Percentiles rank a stretch among this genome's conserved stretches.
Evolutionary conservation across 139 green algal genomes (phyloP).

Genomic region (Bryopsis sp.): DNA sequence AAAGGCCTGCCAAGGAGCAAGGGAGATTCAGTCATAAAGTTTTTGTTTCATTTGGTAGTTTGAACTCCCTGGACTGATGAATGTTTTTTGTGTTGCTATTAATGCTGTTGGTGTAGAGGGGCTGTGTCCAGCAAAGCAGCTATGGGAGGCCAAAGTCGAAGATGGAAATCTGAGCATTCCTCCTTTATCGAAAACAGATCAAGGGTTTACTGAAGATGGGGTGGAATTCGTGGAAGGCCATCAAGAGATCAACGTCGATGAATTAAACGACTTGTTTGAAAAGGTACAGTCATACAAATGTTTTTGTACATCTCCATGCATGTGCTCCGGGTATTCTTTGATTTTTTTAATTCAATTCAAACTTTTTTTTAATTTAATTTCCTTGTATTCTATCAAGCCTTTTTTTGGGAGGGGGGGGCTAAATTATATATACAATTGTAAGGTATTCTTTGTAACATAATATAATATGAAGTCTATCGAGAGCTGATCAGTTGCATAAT

Average conservation of each 20-base stretch:
- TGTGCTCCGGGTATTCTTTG: too few species aligned
- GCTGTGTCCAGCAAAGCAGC: too few species aligned
- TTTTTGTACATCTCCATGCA: too few species aligned
- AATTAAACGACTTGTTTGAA: slow-evolving; percentile 81
- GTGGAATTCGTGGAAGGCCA: slow-evolving; percentile 62
- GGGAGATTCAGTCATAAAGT: too few species aligned
- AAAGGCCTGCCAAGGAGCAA: too few species aligned
- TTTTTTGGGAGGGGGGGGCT: background rate
- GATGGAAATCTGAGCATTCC: too few species aligned
- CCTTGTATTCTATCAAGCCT: background rate
- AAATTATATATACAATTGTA: background rate
- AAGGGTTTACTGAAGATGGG: slow-evolving; percentile 42
- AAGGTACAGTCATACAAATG: slow-evolving; percentile 46
- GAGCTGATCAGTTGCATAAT: background rate
- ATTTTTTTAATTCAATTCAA: background rate
- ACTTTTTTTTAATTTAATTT: background rate
- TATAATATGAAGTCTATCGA: background rate
- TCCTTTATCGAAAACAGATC: slow-evolving; percentile 60
- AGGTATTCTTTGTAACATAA: background rate
- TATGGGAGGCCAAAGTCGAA: too few species aligned
- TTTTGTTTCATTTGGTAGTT: too few species aligned
- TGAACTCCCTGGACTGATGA: too few species aligned
- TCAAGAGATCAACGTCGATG: slow-evolving; percentile 49
- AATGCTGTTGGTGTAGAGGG: too few species aligned
- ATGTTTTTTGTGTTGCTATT: too few species aligned